These are phyloP conservation scores for Thinopyrum elongatum DNA, from an alignment of 176 grass and related monocot genomes.

Conservation along the genomic window DNA sequence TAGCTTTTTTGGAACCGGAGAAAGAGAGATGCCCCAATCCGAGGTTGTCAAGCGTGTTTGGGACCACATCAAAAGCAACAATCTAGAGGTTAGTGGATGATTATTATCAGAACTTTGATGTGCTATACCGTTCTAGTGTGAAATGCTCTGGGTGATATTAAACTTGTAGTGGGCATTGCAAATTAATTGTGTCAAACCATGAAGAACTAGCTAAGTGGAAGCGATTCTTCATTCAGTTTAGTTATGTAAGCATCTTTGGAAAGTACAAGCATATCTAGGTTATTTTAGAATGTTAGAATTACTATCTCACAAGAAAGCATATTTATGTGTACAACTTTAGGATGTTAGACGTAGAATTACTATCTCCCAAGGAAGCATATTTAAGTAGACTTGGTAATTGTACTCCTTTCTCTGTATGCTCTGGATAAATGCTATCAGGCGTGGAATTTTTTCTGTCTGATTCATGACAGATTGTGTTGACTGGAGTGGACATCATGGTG, in stretches of 20 bases:
- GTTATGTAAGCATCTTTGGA: background rate
- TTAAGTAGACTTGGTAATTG: background rate
- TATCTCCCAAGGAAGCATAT: constrained; percentile 6
- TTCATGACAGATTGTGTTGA: constrained; percentile 15
- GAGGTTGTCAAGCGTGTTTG: constrained; percentile 83
- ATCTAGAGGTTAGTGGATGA: constrained; percentile 73
- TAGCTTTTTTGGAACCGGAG: constrained; percentile 75
- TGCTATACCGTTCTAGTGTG: background rate
- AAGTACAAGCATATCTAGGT: background rate
- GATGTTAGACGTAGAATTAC: background rate
- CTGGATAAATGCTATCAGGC: constrained; percentile 1
- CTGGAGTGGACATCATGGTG: constrained; percentile 17
- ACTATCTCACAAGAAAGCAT: constrained; percentile 5
- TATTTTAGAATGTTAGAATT: background rate
- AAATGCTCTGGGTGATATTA: background rate
- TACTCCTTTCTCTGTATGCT: background rate
- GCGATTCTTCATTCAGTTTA: background rate
- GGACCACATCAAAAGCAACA: constrained; percentile 94
- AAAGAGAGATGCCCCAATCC: constrained; percentile 76
- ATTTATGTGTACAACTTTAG: background rate
- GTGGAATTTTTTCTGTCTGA: constrained; percentile 9
- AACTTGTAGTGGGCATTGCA: background rate
- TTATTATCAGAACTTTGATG: constrained; percentile 23
- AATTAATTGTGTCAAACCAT: constrained; percentile 10
- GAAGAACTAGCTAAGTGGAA: constrained; percentile 7